phyloP scores from a whole-genome alignment of 2,329 filamentous ascomycete genomes.

The Aspergillus bombycis region DNA sequence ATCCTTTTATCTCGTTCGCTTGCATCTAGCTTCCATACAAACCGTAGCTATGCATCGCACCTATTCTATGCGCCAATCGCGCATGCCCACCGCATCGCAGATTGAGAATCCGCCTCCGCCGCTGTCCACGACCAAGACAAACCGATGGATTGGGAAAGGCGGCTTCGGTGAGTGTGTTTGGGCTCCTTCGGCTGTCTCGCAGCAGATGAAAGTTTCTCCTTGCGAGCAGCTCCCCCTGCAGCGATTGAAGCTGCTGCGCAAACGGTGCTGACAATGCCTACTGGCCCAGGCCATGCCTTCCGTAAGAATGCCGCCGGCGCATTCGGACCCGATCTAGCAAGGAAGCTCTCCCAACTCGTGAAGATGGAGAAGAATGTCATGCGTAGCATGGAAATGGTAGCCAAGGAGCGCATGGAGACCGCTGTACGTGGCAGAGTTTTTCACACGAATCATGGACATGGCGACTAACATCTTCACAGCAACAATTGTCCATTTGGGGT shows the following conservation, averaged over 20 bases:
- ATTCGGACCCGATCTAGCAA: constrained; percentile 80
- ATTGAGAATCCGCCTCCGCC: constrained; percentile 92
- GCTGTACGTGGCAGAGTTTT: constrained; percentile 69
- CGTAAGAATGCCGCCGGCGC: constrained; percentile 56
- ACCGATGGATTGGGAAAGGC: constrained; percentile 82
- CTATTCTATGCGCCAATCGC: constrained; percentile 97
- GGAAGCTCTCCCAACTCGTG: constrained; percentile 95
- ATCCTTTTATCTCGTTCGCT: not conserved
- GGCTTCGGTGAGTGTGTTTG: constrained; percentile 72
- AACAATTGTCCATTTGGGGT: constrained; percentile 99
- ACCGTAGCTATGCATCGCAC: constrained; percentile 82
- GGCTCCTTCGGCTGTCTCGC: not conserved
- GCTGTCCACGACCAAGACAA: constrained; percentile 85
- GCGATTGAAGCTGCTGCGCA: constrained; percentile 10
- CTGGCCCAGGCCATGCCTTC: constrained; percentile 62
- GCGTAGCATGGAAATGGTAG: constrained; percentile 95
- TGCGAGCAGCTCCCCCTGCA: not conserved
- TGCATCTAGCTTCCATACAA: not conserved
- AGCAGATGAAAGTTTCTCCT: not conserved
- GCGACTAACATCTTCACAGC: constrained; percentile 54
- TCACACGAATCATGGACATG: constrained; percentile 22
- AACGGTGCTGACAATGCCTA: constrained; percentile 2
- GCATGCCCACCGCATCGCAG: constrained; percentile 91
- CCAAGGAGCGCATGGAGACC: constrained; percentile 96
- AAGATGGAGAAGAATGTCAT: constrained; percentile 99